Base-by-base conservation (phyloP, 2,329 filamentous ascomycete genomes). In the Botrytis hyacinthi region DNA sequence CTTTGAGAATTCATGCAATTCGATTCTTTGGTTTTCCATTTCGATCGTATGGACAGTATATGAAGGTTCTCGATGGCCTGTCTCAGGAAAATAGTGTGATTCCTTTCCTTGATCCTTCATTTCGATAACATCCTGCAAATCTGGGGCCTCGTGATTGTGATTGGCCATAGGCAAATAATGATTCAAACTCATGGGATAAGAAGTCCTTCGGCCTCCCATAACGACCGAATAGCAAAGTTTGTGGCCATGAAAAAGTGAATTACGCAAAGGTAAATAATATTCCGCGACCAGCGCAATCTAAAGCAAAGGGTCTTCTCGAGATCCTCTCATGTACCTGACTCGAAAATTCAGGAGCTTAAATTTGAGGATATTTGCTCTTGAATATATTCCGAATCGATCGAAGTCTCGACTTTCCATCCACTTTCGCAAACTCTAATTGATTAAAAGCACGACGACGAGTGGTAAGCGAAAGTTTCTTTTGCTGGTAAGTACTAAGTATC, bases 371-470 rank as follows among this genome's bases (percentile, higher is more conserved):
- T 62, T 42, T 16, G 14, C 35, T n/a, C 22, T 42, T 20, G 16
- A 14, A 44, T 29, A 29, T 42, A 63, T 22, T 32, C 9, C 37
- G 18, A 63, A 40, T n/a, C 63, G 63, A 67, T 37, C 26, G 44
- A 12, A 51, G 63, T 40, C 22, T 51, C 63, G 44, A 67, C 32
- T 20, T 37, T n/a, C 14, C 35, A 37, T n/a, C 63, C 63, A 67
- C 63, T 51, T 67, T 67, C 26, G 22, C 10, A 66, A 66, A 66
- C 42, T 48, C 26, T 22, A 67, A 67, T 67, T 37, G n/a, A 67
- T 67, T 48, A 26, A 7, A 67, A 37, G 10, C 20, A 37, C 48
- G 44, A 67, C 63, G 63, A 67, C 32, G 44, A 20, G 12, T 18
- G 1, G 63, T 20, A 66, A 35, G 32, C 20, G 32, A 63, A 63